phyloP scores from a whole-genome alignment of 1,139 yeast genomes.

The Debaryomyces subglobosus region DNA sequence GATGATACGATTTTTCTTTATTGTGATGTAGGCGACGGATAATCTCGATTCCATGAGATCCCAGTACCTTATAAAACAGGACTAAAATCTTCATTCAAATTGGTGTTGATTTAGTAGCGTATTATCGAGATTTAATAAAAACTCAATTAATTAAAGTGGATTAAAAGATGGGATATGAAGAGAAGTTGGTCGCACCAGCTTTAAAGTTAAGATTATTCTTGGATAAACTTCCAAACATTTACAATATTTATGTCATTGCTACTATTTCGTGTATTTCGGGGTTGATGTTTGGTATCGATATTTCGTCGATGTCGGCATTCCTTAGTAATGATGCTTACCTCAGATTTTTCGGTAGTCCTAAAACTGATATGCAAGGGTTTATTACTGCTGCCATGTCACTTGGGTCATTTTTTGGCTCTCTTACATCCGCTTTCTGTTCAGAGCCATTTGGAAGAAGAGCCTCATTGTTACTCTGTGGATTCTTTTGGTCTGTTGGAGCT shows the following conservation, averaged over 20 bases:
- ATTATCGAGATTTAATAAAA: not conserved
- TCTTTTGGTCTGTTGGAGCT: constrained; percentile 38
- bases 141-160: not conserved
- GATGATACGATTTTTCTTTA: constrained; percentile 1
- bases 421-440: constrained; percentile 32
- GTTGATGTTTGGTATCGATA: constrained; percentile 62
- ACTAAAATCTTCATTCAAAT: not conserved
- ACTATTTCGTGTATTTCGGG: constrained; percentile 53
- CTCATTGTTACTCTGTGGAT: constrained; percentile 30
- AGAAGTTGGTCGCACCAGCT: constrained; percentile 32
- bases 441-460: constrained; percentile 42
- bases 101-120: not conserved
- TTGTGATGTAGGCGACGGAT: not conserved
- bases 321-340: constrained; percentile 46
- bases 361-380: constrained; percentile 31
- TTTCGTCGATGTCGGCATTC: constrained; percentile 62
- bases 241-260: constrained; percentile 43
- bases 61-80: not conserved
- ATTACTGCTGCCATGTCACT: constrained; percentile 40
- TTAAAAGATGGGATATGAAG: constrained; percentile 35
- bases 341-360: constrained; percentile 10
- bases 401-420: constrained; percentile 40
- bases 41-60: not conserved
- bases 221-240: constrained; percentile 40
- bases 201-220: constrained; percentile 27